phyloP scores from a whole-genome alignment of 2,329 filamentous ascomycete species.

The Phaeophleospora eucalypticola region DNA sequence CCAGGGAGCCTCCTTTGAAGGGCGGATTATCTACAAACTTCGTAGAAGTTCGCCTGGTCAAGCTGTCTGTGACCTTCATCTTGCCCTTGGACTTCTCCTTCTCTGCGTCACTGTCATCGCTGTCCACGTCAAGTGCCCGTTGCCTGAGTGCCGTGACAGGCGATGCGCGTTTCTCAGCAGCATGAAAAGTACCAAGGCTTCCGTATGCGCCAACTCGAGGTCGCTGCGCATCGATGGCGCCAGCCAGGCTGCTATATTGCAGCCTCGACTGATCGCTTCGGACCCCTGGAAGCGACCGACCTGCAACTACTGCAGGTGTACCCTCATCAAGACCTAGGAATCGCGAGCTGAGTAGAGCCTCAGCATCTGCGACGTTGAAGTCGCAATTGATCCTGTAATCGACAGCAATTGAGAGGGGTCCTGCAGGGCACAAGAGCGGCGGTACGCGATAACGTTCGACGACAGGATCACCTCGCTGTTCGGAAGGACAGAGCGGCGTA shows the following conservation, averaged over 20 bases:
- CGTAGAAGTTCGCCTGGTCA: slow-evolving; percentile 38
- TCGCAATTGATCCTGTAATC: slow-evolving; percentile 84
- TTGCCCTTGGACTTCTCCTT: slow-evolving; percentile 5
- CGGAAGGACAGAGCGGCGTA: slow-evolving; percentile 63
- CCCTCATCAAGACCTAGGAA: slow-evolving; percentile 84
- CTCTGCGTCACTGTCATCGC: slow-evolving; percentile 9
- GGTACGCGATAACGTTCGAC: slow-evolving; percentile 77
- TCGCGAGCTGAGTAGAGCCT: slow-evolving; percentile 83
- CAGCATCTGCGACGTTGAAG: slow-evolving; percentile 87
- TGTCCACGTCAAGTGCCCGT: slow-evolving; percentile 22
- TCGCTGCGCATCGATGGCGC: slow-evolving; percentile 12
- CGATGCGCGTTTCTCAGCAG: slow-evolving; percentile 27
- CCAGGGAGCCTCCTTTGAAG: slow-evolving; percentile 90
- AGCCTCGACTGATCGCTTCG: slow-evolving; percentile 43
- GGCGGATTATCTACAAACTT: slow-evolving; percentile 86
- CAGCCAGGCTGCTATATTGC: slow-evolving; percentile 24
- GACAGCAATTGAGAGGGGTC: slow-evolving; percentile 75
- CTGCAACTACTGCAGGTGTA: slow-evolving; percentile 18
- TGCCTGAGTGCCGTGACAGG: slow-evolving; percentile 28
- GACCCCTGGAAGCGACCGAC: slow-evolving; percentile 33
- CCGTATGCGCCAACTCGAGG: slow-evolving; percentile 29
- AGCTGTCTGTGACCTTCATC: slow-evolving; percentile 1
- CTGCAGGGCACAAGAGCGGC: slow-evolving; percentile 79
- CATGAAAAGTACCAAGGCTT: slow-evolving; percentile 32
- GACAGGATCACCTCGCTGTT: slow-evolving; percentile 45